These are phyloP conservation scores for Hanseniaspora meyeri DNA, from an alignment of 805 yeast genomes.

Conservation along the genomic window DNA sequence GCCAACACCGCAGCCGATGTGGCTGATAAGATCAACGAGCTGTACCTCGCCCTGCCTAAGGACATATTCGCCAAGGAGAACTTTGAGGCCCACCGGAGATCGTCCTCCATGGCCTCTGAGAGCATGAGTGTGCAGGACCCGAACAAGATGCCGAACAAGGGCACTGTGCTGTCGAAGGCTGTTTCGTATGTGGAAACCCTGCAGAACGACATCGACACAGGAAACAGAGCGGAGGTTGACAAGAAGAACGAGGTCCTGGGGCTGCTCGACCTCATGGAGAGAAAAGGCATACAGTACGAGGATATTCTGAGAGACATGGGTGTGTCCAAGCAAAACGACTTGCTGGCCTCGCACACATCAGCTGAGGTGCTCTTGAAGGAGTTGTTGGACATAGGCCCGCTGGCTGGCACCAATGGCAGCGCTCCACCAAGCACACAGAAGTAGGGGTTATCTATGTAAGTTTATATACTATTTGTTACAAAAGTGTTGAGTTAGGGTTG, in stretches of 20 bases:
- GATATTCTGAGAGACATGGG: not conserved
- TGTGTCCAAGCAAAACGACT: not conserved
- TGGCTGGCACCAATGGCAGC: not conserved
- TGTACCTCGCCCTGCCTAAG: slow-evolving; percentile 35
- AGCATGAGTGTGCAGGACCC: not conserved
- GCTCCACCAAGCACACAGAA: not conserved
- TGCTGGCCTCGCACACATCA: not conserved
- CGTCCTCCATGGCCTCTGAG: not conserved
- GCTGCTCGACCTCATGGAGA: not conserved
- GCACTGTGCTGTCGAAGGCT: slow-evolving; percentile 63
- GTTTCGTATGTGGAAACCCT: slow-evolving; percentile 58
- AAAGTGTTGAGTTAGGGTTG: no score
- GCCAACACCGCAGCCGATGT: slow-evolving; percentile 44
- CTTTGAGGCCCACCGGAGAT: not conserved
- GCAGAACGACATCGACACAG: slow-evolving; percentile 64
- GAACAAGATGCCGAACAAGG: slow-evolving; percentile 56
- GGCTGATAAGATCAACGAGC: slow-evolving; percentile 45
- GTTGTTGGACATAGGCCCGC: slow-evolving; percentile 9
- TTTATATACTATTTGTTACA: no score
- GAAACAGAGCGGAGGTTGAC: slow-evolving; percentile 69
- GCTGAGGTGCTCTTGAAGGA: slow-evolving; percentile 9
- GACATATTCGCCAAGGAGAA: slow-evolving; percentile 30
- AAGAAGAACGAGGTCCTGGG: not conserved
- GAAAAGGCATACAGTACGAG: not conserved
- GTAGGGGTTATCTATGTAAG: not conserved